Base-by-base conservation (phyloP, 1,284 basidiomycete species). In the Papiliotrema nemorosa region DNA sequence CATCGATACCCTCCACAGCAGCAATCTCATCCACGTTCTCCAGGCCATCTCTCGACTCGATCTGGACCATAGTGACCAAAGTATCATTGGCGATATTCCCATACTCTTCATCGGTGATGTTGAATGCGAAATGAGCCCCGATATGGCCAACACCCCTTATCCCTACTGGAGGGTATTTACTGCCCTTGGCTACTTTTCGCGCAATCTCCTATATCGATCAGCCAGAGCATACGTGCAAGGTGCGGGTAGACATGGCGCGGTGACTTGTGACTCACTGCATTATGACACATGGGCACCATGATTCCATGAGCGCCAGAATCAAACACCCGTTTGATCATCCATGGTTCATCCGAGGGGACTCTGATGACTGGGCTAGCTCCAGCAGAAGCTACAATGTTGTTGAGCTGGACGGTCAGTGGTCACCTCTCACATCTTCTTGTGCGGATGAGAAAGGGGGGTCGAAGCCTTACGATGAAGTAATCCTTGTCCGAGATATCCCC, bases 1-100 rank as follows among this genome's bases (percentile, higher is more conserved):
- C 78, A 46, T 81, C 80, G 77, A 86, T 75, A 0, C 84, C 84
- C 3, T 50, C 52, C 6, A 69, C 62, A 4, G 56, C 57, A 22
- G 44, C 45, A 39, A 69, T 69, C 36, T 47, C 63, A 16, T 65
- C 63, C 5, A 61, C 63, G 36, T 69, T 69, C 44, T 60, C 51
- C 6, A 69, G 20, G 10, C 59, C 66, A 26, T 55, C 61, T 3
- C 16, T n/a, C 0, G 58, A 62, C 52, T 69, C 66, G 44, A 69
- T 69, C 44, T 66, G 64, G 18, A 69, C 47, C 13, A 61, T 57
- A 5, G 58, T 60, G 18, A 69, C 22, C 5, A 65, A n/a, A 1
- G 54, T 62, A 16, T 63, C 50, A 47, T 68, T 66, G 18, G 60
- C 60, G 0, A 36, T 31, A 14, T 49, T 44, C 42, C 63, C 53